Base-by-base conservation (phyloP, 2,329 filamentous ascomycete genomes). In the Monosporascus sp. region DNA sequence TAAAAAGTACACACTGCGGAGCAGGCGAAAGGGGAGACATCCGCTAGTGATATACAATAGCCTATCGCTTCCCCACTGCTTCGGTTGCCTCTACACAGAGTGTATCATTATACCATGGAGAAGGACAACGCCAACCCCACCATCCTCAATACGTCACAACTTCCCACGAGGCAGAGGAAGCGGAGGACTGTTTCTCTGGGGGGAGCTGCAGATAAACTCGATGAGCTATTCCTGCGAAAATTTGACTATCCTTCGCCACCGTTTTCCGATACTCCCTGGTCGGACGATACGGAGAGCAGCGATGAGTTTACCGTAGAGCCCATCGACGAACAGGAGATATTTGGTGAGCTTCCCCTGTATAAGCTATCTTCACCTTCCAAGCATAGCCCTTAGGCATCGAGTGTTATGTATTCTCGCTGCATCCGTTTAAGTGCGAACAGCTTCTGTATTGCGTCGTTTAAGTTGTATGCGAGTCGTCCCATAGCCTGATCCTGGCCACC, bases 301-400 rank as follows among this genome's bases (percentile, higher is more conserved):
- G 82, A 84, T 53, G 82, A 86, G 54, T 79, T 83, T 48, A 74
- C 77, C 1, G 78, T 85, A 37, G 92, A 97, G 62, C 88, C 89
- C 53, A 96, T 99, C 61, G 94, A 99, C 67, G 90, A 95, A 70
- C 94, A 97, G 70, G 94, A 99, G 72, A 93, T 99, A 42, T 99
- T 93, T 68, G 91, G 90, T 94, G 74, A 57, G 75, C 38, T 22
- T 49, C 39, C 34, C 27, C 31, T 14, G 27, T 31, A 14, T 31
- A 31, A 31, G 27, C 27, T 14, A 11, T 31, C 27, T 31, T 31
- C 27, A 14, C 11, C 27, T 14, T 14, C 27, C 27, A 31, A 31
- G 27, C 27, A 31, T 14, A 31, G 27, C 27, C 4, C 27, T 31
- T 31, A 14, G 5, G 27, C 27, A 31, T 31, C 27, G 27, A 31